Base-by-base conservation (phyloP, 2,329 filamentous ascomycete species). In the Gremmenia infestans region DNA sequence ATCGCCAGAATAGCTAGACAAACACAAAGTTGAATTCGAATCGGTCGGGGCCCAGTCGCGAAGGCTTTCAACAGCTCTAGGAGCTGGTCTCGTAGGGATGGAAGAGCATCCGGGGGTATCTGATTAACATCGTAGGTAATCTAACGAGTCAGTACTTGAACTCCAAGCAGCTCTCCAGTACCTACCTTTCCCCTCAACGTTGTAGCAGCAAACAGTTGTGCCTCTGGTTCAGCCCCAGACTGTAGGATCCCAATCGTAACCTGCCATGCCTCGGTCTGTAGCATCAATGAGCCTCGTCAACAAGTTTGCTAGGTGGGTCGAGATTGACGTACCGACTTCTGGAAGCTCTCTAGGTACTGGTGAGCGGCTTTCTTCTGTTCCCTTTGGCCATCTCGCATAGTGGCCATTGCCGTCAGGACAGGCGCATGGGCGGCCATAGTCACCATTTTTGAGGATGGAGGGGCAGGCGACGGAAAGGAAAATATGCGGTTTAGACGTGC, bases 81-180 rank as follows among this genome's bases (percentile, higher is more conserved):
- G 47, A 97, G 81, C 61, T 95, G 93, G 71, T 88, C 86, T 74
- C 94, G 87, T 56, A 99, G 82, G 54, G 85, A 83, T 39, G 86
- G 78, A 48, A 95, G 80, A 60, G 93, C 85, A 66, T 83, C 81
- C 59, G 85, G 78, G 12, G 91, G 86, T 51, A 99, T 82, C 77
- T 97, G 93, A 61, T 93, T 82, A 53, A 97, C 83, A 75, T 99
- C 94, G 73, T 96, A 99, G 63, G 92, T 92, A 66, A 99, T 97
- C 94, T 99, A 70, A 48, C 52, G 60, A 62, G 59, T 61, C 48
- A 69, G 64, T 58, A 46, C 15, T 40, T 46, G 39, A 45, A 19
- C 45, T 45, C 25, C 43, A 50, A 39, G 22, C 15, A 39, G 28
- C 36, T 52, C 47, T 53, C 76, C 63, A 7, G 12, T 45, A 17